A percentile compares a stretch with the other conserved stretches of the same genome.
phyloP scores from a whole-genome alignment of 2,329 filamentous ascomycete species.

The Xylaria sp. region DNA sequence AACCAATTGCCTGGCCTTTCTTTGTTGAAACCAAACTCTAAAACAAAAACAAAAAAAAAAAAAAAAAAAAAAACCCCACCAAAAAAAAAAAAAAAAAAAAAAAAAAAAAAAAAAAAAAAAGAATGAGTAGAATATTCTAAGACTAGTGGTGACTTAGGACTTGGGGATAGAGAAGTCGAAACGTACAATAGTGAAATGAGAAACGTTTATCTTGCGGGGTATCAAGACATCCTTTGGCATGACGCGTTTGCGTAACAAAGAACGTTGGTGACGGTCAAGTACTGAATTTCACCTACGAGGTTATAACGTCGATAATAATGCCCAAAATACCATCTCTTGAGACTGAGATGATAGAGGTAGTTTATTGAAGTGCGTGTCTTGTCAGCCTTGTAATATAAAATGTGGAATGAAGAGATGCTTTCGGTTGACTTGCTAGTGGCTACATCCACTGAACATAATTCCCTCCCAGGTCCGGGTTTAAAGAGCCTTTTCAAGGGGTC shows the following conservation, averaged over 20 bases:
- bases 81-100: slow-evolving; percentile 10
- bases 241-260: not conserved
- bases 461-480: not conserved
- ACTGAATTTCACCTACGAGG: not conserved
- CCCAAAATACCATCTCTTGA: not conserved
- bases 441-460: not conserved
- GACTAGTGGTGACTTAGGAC: not conserved
- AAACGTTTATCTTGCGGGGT: not conserved
- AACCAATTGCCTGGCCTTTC: too few relatives aligned
- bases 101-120: slow-evolving; percentile 4
- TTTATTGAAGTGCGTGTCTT: not conserved
- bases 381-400: not conserved
- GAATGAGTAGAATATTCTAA: not conserved
- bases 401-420: not conserved
- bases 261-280: not conserved
- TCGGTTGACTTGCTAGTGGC: not conserved
- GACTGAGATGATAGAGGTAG: not conserved
- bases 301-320: not conserved
- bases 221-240: not conserved
- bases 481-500: not conserved
- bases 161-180: not conserved
- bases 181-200: not conserved
- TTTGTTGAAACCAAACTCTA: too few relatives aligned
- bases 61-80: too few relatives aligned
- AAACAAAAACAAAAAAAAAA: too few relatives aligned